Base-by-base conservation (phyloP, 805 yeast genomes). In the Debaryomyces prosopidis region DNA sequence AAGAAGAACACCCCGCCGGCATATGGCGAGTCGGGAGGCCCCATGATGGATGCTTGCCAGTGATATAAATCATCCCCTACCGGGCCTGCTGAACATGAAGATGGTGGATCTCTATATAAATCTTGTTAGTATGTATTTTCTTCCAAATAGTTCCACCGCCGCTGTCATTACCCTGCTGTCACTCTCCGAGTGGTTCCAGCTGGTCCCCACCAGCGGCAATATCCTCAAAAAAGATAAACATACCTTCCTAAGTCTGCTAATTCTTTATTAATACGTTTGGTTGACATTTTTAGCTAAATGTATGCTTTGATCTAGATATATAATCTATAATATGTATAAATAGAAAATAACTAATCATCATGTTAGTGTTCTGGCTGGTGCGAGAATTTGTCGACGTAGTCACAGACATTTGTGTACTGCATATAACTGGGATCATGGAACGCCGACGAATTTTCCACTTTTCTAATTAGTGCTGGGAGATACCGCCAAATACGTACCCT, bases 41-140 rank as follows among this genome's bases (percentile, higher is more conserved):
- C 99, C 95, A 94, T 89, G 67, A 94, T 94, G 36, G 98, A 91
- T 35, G 98, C 99, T 75, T 94, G 98, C 99, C 99, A 94, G 77
- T 92, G 98, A 75, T 87, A 94, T 64, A 92, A 76, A 69, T 92
- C 99, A 60, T 94, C 98, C 39, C 97, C 97, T 38, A 89, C 94
- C 58, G 99, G 99, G 35, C 99, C 99, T 9, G 99, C 99, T 18
- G 97, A 90, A 73, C 98, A 94, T 38, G 97, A 91, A 51, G 97
- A 87, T 60, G 98, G 98, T 53, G 99, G 99, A 68, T 92, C 99
- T 79, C 96, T 89, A 58, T 4, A 40, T 32, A 36, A 16, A 39
- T 26, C 54, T 49, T 40, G 53, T 57, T 59, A 52, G 49, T 48
- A 40, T 11, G 12, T 7, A 16, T n/a, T 26, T 36, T n/a, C n/a